These are phyloP conservation scores for Calonectria pauciramosa DNA, from an alignment of 2,329 filamentous ascomycete genomes.

Conservation along the genomic window DNA sequence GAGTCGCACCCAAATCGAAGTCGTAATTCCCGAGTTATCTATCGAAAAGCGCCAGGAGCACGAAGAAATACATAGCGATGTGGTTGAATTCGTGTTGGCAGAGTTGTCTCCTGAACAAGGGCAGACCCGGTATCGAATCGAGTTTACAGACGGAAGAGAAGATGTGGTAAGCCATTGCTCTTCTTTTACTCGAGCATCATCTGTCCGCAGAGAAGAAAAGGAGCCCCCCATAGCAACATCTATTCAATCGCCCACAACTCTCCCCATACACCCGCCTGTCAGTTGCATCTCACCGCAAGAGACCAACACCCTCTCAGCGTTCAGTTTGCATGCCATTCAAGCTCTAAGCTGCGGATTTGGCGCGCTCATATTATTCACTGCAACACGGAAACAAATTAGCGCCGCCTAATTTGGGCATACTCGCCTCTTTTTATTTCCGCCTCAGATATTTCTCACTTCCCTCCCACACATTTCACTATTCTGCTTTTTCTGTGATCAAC, in stretches of 20 bases:
- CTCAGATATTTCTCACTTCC: constrained; percentile 20
- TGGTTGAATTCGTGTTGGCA: constrained; percentile 54
- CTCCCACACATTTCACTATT: constrained; percentile 6
- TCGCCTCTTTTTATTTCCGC: not conserved
- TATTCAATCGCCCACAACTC: not conserved
- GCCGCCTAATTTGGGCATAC: not conserved
- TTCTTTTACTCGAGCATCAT: not conserved
- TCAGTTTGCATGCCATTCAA: not conserved
- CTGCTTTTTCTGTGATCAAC: not conserved
- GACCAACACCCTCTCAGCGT: not conserved
- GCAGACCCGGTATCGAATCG: constrained; percentile 52
- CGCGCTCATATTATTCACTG: constrained; percentile 39
- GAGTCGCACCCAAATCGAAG: constrained; percentile 42
- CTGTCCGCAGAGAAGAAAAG: too few species aligned
- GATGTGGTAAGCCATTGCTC: constrained; percentile 56
- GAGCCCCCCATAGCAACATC: too few species aligned
- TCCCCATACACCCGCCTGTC: not conserved
- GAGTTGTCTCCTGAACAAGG: constrained; percentile 44
- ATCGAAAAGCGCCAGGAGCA: constrained; percentile 48
- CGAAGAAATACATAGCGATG: constrained; percentile 49
- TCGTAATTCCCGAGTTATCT: constrained; percentile 48
- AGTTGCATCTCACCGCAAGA: not conserved
- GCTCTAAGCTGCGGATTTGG: not conserved
- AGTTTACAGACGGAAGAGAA: constrained; percentile 62
- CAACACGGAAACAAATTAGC: constrained; percentile 16